Conservation (phyloP, 2,329 filamentous ascomycete species). For the Fusarium foetens region DNA sequence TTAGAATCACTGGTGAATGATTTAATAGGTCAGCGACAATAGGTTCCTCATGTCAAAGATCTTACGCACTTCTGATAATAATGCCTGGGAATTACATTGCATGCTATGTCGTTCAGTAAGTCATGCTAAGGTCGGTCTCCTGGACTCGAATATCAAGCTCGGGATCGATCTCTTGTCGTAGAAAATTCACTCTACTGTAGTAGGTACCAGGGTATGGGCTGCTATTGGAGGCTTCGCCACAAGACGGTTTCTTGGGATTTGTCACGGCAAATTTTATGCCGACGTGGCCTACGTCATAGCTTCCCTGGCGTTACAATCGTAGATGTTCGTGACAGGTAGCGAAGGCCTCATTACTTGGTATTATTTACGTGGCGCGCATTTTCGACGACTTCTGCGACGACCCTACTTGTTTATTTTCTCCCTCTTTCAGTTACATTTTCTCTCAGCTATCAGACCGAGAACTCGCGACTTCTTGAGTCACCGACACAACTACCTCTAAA, state of each 20-base stretch:
- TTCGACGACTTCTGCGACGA: slow-evolving; percentile 3
- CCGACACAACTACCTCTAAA: not conserved
- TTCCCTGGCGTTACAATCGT: not conserved
- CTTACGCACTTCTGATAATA: slow-evolving; percentile 1
- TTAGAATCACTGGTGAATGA: slow-evolving; percentile 3
- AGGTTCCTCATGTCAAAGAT: not conserved
- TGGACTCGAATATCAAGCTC: not conserved
- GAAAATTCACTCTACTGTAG: not conserved
- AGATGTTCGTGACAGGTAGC: not conserved
- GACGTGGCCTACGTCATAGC: slow-evolving; percentile 29
- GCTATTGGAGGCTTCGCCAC: not conserved
- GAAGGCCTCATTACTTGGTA: slow-evolving; percentile 22
- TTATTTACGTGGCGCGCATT: slow-evolving; percentile 11
- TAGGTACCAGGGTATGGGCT: not conserved
- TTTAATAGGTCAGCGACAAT: slow-evolving; percentile 8
- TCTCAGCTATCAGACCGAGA: not conserved
- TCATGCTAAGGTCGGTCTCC: not conserved
- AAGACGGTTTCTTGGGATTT: not conserved
- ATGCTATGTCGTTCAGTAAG: not conserved
- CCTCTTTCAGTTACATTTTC: not conserved
- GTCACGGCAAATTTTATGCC: slow-evolving; percentile 23
- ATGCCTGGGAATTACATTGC: not conserved
- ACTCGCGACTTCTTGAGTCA: not conserved
- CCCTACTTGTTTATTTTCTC: not conserved
- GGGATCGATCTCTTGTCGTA: not conserved